These are phyloP conservation scores for Ophiocordyceps sinensis DNA, from an alignment of 2,329 filamentous ascomycete species.

Conservation along the genomic window DNA sequence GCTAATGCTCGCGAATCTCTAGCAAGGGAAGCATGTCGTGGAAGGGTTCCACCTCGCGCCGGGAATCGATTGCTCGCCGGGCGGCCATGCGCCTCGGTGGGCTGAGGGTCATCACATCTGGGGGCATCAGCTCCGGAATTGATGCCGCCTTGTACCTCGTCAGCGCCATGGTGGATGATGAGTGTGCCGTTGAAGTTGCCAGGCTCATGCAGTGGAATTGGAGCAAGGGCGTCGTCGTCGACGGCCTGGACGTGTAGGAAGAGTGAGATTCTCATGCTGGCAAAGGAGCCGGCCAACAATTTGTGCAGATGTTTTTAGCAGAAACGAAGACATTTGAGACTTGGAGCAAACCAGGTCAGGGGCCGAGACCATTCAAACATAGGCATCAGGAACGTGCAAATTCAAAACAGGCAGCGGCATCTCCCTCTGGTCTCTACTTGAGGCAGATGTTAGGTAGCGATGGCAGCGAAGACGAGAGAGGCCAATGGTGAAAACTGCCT, in stretches of 20 bases:
- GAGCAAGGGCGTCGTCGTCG: slow-evolving; percentile 73
- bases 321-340: too few species aligned
- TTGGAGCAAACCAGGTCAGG: too few species aligned
- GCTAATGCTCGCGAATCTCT: not conserved
- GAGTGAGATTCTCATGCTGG: not conserved
- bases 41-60: slow-evolving; percentile 57
- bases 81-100: slow-evolving; percentile 59
- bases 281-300: not conserved
- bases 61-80: slow-evolving; percentile 69
- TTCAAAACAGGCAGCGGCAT: too few species aligned
- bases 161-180: slow-evolving; percentile 66
- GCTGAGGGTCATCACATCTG: slow-evolving; percentile 63
- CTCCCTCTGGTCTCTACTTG: too few species aligned
- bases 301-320: too few species aligned
- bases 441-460: too few species aligned
- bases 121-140: slow-evolving; percentile 64
- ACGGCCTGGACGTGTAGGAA: slow-evolving; percentile 65
- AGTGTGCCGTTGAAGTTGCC: slow-evolving; percentile 61
- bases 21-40: slow-evolving; percentile 77
- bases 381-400: too few species aligned
- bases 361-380: too few species aligned
- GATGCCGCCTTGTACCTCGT: slow-evolving; percentile 79
- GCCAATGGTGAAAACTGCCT: too few species aligned
- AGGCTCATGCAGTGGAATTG: slow-evolving; percentile 68
- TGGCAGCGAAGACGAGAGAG: too few species aligned